These are phyloP conservation scores for Melanopsichium pennsylvanicum DNA, from an alignment of 1,284 basidiomycete genomes.

Conservation along the genomic window DNA sequence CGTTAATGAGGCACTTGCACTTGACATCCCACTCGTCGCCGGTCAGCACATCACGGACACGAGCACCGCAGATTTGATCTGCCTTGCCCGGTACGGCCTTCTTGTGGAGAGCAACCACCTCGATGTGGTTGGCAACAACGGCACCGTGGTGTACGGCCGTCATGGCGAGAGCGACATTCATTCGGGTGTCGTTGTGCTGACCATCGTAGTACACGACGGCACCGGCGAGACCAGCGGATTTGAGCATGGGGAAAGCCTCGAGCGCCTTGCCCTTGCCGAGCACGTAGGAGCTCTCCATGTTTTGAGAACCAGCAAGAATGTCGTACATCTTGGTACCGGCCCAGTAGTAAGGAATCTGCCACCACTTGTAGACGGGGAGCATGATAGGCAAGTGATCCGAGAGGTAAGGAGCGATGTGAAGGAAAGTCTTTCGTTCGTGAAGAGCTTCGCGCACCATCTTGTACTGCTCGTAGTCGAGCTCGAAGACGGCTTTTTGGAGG, in stretches of 20 bases:
- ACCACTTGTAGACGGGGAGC: slow-evolving; percentile 87
- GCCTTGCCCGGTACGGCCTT: slow-evolving; percentile 68
- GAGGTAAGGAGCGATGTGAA: slow-evolving; percentile 94
- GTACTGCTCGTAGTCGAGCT: slow-evolving; percentile 86
- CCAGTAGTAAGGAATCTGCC: slow-evolving; percentile 97
- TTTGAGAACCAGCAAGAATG: slow-evolving; percentile 90
- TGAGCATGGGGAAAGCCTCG: slow-evolving; percentile 95
- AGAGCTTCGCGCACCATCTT: slow-evolving; percentile 94
- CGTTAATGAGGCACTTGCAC: slow-evolving; percentile 92
- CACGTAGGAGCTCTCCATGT: slow-evolving; percentile 94
- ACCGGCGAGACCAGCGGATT: slow-evolving; percentile 88
- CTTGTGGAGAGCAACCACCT: slow-evolving; percentile 83
- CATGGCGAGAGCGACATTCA: slow-evolving; percentile 89
- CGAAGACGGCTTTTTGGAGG: slow-evolving; percentile 93
- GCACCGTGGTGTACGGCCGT: slow-evolving; percentile 94
- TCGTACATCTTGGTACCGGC: slow-evolving; percentile 97
- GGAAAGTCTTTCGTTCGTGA: slow-evolving; percentile 89
- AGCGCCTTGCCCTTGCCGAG: slow-evolving; percentile 88
- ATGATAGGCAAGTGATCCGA: slow-evolving; percentile 91
- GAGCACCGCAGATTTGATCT: slow-evolving; percentile 77
- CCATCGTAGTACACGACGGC: slow-evolving; percentile 97
- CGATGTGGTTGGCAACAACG: slow-evolving; percentile 86
- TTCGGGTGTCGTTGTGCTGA: slow-evolving; percentile 96
- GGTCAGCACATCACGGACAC: slow-evolving; percentile 82
- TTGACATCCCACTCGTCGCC: slow-evolving; percentile 83